These are phyloP conservation scores for Bipolaris oryzae DNA, from an alignment of 2,329 filamentous ascomycete genomes.

Conservation along the genomic window DNA sequence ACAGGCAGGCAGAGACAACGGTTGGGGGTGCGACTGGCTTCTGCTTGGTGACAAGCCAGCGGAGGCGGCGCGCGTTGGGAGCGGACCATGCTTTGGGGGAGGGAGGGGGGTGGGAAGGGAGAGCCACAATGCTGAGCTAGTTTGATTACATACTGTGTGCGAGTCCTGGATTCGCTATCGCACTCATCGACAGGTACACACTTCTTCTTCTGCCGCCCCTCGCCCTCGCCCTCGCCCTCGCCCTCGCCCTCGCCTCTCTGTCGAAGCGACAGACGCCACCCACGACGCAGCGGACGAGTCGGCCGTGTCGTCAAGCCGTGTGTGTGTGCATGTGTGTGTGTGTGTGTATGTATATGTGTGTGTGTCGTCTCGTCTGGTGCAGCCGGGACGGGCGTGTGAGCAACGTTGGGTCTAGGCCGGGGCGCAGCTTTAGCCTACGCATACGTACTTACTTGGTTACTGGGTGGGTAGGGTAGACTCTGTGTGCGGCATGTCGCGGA, in stretches of 20 bases:
- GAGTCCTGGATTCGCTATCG: conserved; percentile 20
- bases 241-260: not conserved
- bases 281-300: not conserved
- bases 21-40: conserved; percentile 15
- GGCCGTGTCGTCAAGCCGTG: not conserved
- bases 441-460: no score
- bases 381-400: conserved; percentile 2
- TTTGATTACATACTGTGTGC: conserved; percentile 23
- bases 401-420: conserved; percentile 7
- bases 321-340: no score
- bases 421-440: conserved; percentile 10
- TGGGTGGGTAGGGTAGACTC: not conserved
- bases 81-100: not conserved
- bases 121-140: conserved; percentile 25
- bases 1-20: not conserved
- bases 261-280: not conserved
- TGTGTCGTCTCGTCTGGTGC: no score
- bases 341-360: no score
- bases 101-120: not conserved
- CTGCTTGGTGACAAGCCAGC: conserved; percentile 9
- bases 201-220: no score
- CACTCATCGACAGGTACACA: conserved; percentile 23
- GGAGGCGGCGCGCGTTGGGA: conserved; percentile 20
- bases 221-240: no score
- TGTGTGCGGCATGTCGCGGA: conserved; percentile 2